Evolutionary conservation across 768 basidiomycete species (phyloP).

Genomic region (Lactarius evosmus): DNA sequence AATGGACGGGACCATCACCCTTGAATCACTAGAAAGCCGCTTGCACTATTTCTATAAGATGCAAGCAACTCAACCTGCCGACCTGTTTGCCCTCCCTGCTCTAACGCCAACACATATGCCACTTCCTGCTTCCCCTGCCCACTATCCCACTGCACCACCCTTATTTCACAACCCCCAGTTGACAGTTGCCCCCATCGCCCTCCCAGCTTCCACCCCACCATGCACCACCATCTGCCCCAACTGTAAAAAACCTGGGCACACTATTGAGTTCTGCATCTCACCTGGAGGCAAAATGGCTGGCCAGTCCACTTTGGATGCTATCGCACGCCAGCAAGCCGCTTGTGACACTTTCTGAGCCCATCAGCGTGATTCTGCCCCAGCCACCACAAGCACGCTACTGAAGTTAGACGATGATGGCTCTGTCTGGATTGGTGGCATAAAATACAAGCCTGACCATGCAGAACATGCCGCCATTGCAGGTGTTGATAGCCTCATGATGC

Average conservation of each 20-base stretch:
- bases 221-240: background rate
- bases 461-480: background rate
- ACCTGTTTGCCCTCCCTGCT: too few relatives aligned
- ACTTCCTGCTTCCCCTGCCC: too few relatives aligned
- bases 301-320: too few relatives aligned
- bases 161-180: too few relatives aligned
- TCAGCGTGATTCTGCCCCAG: background rate
- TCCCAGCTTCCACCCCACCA: background rate
- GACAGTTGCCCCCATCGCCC: too few relatives aligned
- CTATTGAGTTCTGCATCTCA: slow-evolving; percentile 5
- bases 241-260: slow-evolving; percentile 3
- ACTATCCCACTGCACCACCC: too few relatives aligned
- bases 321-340: too few relatives aligned
- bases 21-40: too few relatives aligned
- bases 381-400: background rate
- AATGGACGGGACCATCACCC: too few relatives aligned
- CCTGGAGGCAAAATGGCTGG: background rate
- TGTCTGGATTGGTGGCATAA: background rate
- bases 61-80: too few relatives aligned
- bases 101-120: too few relatives aligned
- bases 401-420: background rate
- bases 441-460: background rate
- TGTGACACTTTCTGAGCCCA: background rate
- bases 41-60: too few relatives aligned
- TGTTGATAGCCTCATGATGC: rapidly evolving